Percentiles rank a stretch among this genome's conserved stretches.
Conservation (phyloP, 192 early-diverging fungal species). For the Entophlyctis luteolus region DNA sequence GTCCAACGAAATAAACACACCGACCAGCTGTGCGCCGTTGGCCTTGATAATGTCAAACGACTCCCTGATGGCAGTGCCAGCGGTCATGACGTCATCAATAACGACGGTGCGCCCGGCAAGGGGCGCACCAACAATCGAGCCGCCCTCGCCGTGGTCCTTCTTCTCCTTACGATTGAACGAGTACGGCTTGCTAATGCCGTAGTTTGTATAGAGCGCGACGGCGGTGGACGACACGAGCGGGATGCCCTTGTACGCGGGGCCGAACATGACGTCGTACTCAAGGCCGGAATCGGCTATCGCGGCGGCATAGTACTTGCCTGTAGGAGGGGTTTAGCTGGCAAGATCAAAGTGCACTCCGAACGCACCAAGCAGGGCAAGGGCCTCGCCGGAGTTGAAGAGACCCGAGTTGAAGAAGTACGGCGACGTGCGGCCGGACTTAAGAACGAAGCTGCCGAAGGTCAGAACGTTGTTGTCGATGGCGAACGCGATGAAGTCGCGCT, state of each 20-base stretch:
- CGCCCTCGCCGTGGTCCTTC: constrained; percentile 99
- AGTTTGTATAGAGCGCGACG: constrained; percentile 67
- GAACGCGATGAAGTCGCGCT: constrained; percentile 91
- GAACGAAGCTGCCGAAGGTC: constrained; percentile 82
- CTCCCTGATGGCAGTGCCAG: constrained; percentile 97
- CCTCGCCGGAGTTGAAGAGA: constrained; percentile 85
- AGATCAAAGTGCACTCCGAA: too few relatives aligned
- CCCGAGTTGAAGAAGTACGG: constrained; percentile 99
- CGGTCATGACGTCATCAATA: constrained; percentile 98
- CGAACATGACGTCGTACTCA: constrained; percentile 85
- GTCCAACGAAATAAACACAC: constrained; percentile 90
- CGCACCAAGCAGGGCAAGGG: constrained; percentile 77
- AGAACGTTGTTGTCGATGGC: constrained; percentile 80
- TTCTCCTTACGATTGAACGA: constrained; percentile 97
- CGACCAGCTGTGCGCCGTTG: constrained; percentile 68
- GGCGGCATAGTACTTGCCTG: constrained; percentile 86
- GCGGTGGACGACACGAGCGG: constrained; percentile 82
- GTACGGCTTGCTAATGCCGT: constrained; percentile 69
- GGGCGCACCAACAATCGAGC: constrained; percentile 85
- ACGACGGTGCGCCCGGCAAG: constrained; percentile 64
- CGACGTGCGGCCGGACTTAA: constrained; percentile 92
- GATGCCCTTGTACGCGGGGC: constrained; percentile 99
- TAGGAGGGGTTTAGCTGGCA: too few relatives aligned
- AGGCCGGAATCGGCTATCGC: constrained; percentile 69
- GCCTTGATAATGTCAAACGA: constrained; percentile 73